Evolutionary conservation across 2,329 filamentous ascomycete species (phyloP).

Genomic region (Metarhizium sp.): DNA sequence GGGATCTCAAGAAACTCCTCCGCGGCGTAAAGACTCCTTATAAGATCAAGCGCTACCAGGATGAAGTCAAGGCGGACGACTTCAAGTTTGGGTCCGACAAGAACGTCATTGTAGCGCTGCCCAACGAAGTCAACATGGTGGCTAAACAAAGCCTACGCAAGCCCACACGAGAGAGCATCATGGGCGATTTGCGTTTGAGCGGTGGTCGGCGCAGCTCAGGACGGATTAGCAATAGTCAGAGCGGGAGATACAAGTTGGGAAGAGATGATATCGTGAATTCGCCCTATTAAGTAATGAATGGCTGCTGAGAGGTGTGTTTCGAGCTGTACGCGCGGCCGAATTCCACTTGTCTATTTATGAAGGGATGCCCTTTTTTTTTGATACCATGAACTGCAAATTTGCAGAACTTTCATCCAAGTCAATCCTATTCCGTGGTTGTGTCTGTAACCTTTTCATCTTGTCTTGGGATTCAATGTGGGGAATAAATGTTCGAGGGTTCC

Average conservation of each 20-base stretch:
- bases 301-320: not conserved
- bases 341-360: not conserved
- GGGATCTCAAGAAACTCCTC: slow-evolving; percentile 87
- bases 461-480: not conserved
- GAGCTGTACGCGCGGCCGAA: not conserved
- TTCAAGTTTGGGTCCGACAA: slow-evolving; percentile 97
- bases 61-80: slow-evolving; percentile 95
- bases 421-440: not conserved
- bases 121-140: slow-evolving; percentile 98
- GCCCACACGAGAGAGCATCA: slow-evolving; percentile 90
- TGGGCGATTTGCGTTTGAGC: slow-evolving; percentile 43
- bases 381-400: not conserved
- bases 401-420: not conserved
- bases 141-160: slow-evolving; percentile 75
- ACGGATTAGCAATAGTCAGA: slow-evolving; percentile 42
- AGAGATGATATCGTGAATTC: slow-evolving; percentile 77
- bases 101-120: slow-evolving; percentile 93
- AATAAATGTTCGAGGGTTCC: not conserved
- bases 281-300: slow-evolving; percentile 37
- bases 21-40: slow-evolving; percentile 78
- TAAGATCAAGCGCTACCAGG: slow-evolving; percentile 90
- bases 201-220: slow-evolving; percentile 39
- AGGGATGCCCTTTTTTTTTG: not conserved
- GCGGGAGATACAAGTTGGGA: slow-evolving; percentile 62
- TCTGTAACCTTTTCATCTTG: not conserved